Percentiles rank a stretch among this genome's conserved stretches.
Evolutionary conservation across 2,329 filamentous ascomycete genomes (phyloP).

Genomic region (Cytospora piceae): DNA sequence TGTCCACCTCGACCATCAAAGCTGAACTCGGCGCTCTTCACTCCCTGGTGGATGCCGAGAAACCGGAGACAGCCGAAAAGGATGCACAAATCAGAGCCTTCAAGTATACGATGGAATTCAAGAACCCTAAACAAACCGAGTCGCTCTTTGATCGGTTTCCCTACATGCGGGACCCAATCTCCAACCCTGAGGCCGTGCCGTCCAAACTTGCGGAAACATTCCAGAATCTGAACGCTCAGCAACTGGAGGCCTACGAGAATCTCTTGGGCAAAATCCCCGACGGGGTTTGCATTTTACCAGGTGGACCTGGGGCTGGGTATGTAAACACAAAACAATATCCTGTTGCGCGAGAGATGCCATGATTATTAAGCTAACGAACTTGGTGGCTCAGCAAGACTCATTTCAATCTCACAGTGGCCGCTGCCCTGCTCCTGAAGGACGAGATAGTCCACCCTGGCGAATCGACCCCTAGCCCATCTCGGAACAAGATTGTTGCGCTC

Average conservation of each 20-base stretch:
- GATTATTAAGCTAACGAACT: not conserved
- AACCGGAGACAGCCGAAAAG: not conserved
- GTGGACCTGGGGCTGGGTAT: slow-evolving; percentile 10
- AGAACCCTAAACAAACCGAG: not conserved
- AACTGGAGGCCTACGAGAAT: not conserved
- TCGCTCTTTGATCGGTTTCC: not conserved
- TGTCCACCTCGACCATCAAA: not conserved
- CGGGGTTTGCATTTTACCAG: not conserved
- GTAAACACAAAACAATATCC: no score
- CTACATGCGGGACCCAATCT: slow-evolving; percentile 1
- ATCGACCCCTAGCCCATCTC: not conserved
- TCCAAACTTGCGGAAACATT: not conserved
- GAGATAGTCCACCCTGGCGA: not conserved
- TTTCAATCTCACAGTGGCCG: not conserved
- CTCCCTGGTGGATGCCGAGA: not conserved
- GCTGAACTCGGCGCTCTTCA: slow-evolving; percentile 5
- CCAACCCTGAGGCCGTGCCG: not conserved
- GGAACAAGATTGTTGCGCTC: slow-evolving; percentile 5
- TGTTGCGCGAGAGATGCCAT: no score
- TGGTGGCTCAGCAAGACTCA: slow-evolving; percentile 2
- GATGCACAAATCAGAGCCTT: not conserved
- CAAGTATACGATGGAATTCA: not conserved
- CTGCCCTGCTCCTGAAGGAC: not conserved
- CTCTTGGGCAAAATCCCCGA: not conserved
- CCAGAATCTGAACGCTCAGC: not conserved